Evolutionary conservation across 352 stramenopile species (phyloP).

Genomic region (Phytopythium chamaehyphon): DNA sequence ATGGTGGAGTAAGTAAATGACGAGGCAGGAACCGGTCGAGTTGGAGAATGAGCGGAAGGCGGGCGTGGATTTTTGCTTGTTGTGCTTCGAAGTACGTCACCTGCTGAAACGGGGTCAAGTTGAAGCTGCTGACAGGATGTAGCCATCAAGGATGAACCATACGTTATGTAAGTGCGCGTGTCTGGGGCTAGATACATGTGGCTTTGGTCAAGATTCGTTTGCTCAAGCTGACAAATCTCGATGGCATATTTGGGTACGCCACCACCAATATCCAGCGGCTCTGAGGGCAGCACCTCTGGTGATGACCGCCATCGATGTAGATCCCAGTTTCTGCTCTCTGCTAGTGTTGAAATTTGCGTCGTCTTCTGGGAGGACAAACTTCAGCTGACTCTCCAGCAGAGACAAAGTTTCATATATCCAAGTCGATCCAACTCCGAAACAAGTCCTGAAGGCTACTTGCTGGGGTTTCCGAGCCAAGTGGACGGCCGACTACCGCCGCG

Average conservation of each 20-base stretch:
- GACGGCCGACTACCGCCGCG: conserved; percentile 1
- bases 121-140: background rate
- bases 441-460: background rate
- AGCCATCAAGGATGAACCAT: conserved; percentile 1
- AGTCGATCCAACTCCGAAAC: background rate
- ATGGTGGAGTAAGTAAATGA: background rate
- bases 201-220: background rate
- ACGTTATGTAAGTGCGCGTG: conserved; percentile 1
- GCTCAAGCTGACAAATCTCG: too few relatives aligned
- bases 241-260: too few relatives aligned
- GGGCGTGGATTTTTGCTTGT: background rate
- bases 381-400: too few relatives aligned
- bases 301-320: background rate
- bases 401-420: conserved; percentile 1
- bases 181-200: background rate
- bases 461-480: background rate
- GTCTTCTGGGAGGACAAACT: too few relatives aligned
- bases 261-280: background rate
- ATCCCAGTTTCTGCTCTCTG: background rate
- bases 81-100: background rate
- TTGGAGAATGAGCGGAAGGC: conserved; percentile 1
- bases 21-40: background rate
- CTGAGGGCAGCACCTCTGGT: too few relatives aligned
- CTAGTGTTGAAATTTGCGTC: too few relatives aligned
- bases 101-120: background rate